A percentile compares a stretch with the other conserved stretches of the same genome.
These are phyloP conservation scores for Phoenix dactylifera DNA, from an alignment of 176 grass and related monocot species.

Conservation along the genomic window DNA sequence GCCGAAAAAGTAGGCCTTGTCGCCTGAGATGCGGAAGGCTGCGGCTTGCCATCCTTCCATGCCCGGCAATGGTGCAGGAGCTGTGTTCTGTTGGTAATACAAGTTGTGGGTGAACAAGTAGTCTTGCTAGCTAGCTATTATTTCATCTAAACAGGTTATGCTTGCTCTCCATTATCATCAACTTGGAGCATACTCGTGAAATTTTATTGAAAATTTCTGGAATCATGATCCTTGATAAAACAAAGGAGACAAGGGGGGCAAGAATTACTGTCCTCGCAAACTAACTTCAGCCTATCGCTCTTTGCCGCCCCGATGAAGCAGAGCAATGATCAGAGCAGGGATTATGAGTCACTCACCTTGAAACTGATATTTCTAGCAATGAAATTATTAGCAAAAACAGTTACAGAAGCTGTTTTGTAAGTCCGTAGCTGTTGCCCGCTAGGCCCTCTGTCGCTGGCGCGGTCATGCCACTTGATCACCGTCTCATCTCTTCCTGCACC, in stretches of 20 bases:
- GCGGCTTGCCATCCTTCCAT: constrained; percentile 86
- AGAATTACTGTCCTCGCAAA: too few relatives aligned
- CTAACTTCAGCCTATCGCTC: too few relatives aligned
- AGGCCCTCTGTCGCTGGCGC: constrained; percentile 69
- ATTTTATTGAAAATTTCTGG: too few relatives aligned
- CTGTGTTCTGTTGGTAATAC: constrained; percentile 58
- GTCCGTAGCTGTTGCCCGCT: constrained; percentile 84
- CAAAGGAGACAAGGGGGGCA: too few relatives aligned
- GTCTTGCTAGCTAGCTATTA: too few relatives aligned
- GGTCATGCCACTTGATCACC: constrained; percentile 92
- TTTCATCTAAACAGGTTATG: too few relatives aligned
- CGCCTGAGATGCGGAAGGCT: constrained; percentile 87
- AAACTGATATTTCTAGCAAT: constrained; percentile 98
- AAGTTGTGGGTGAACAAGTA: too few relatives aligned
- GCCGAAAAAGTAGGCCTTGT: constrained; percentile 89
- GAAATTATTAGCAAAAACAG: constrained; percentile 88
- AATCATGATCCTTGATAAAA: too few relatives aligned
- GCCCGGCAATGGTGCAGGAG: constrained; percentile 78
- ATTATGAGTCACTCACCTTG: constrained; percentile 54
- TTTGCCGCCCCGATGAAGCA: too few relatives aligned
- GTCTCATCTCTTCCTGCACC: constrained; percentile 65
- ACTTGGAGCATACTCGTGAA: too few relatives aligned
- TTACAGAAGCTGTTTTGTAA: constrained; percentile 94
- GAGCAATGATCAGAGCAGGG: background rate
- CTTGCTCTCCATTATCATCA: too few relatives aligned